A percentile compares a stretch with the other conserved stretches of the same genome.
phyloP scores from a whole-genome alignment of 148 eudicot species.

The Limonium bicolor region DNA sequence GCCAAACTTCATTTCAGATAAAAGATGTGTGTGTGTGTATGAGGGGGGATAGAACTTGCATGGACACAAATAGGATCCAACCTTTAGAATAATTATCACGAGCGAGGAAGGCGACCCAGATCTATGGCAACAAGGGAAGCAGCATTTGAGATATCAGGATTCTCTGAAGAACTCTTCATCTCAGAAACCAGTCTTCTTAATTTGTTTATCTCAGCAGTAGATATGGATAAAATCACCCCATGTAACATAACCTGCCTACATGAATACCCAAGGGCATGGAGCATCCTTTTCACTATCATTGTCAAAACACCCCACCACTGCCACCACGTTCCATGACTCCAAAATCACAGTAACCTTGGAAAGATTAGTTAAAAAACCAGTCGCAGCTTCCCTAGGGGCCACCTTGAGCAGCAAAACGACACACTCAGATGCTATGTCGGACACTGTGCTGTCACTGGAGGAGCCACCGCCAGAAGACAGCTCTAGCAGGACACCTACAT shows the following conservation, averaged over 20 bases:
- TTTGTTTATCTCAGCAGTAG: conserved; percentile 42
- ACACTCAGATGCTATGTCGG: conserved; percentile 79
- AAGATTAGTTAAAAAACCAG: conserved; percentile 59
- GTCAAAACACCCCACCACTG: conserved; percentile 15
- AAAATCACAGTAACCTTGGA: conserved; percentile 38
- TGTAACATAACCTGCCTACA: conserved; percentile 62
- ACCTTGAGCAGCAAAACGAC: conserved; percentile 46
- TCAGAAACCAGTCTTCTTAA: conserved; percentile 31
- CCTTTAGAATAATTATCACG: conserved; percentile 18
- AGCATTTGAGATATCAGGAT: conserved; percentile 28
- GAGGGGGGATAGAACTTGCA: not conserved
- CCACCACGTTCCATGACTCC: conserved; percentile 37
- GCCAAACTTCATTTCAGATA: too few relatives aligned
- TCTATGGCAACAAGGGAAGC: conserved; percentile 47
- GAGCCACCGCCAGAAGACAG: too few relatives aligned
- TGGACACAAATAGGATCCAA: too few relatives aligned
- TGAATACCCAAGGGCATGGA: conserved; percentile 71
- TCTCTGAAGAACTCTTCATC: conserved; percentile 29
- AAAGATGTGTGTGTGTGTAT: not conserved
- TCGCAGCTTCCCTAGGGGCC: conserved; percentile 82
- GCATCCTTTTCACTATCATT: conserved; percentile 35
- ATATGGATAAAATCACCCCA: conserved; percentile 58
- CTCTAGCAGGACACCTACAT: conserved; percentile 55
- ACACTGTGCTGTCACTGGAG: conserved; percentile 23
- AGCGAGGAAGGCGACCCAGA: conserved; percentile 62